These are phyloP conservation scores for Leishmania guyanensis DNA, from an alignment of 208 protist genomes.

Conservation along the genomic window DNA sequence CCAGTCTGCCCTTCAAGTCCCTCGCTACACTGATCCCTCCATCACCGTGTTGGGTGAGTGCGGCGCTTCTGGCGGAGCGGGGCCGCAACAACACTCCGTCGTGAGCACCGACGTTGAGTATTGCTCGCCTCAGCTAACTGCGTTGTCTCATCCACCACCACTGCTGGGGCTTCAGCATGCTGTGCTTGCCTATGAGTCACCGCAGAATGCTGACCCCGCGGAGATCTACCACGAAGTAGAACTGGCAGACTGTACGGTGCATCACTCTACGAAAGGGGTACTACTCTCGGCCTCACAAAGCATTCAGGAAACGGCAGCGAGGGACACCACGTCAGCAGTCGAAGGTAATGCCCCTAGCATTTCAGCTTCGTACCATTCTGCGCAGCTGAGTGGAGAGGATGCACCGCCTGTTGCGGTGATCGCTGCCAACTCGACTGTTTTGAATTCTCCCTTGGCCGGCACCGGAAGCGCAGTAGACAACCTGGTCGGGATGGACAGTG, in stretches of 20 bases:
- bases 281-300: neutral
- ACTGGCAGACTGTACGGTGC: neutral
- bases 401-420: neutral
- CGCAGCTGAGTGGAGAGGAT: neutral
- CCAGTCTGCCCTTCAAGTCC: constrained; percentile 5
- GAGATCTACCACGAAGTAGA: neutral
- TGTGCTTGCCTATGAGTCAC: neutral
- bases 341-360: neutral
- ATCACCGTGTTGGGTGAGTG: neutral
- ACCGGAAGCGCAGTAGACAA: neutral
- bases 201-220: neutral
- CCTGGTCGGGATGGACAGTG: neutral
- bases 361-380: neutral
- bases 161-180: neutral
- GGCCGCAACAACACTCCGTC: neutral
- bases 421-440: neutral
- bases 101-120: neutral
- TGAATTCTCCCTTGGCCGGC: constrained; percentile 8
- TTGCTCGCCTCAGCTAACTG: neutral
- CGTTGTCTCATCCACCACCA: neutral
- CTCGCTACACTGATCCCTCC: constrained; percentile 13
- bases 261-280: neutral
- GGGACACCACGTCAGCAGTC: neutral
- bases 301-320: neutral
- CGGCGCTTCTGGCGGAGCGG: neutral